Evolutionary conservation across 495 filamentous ascomycete species (phyloP).

Genomic region (Penicillium macrosclerotiorum): DNA sequence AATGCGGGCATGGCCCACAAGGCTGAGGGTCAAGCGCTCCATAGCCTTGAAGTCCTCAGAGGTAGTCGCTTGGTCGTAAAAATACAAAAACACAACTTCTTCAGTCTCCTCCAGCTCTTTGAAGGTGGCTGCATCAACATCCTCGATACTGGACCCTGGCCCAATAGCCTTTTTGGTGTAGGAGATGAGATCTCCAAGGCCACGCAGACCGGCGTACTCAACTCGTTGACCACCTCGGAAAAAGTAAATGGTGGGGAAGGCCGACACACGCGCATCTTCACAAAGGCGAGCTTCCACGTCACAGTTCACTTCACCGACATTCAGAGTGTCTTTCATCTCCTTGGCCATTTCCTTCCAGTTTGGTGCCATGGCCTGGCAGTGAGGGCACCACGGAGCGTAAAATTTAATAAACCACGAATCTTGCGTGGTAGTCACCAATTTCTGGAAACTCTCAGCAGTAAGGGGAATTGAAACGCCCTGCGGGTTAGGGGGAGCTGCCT

Average conservation of each 20-base stretch:
- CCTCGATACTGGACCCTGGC: conserved; percentile 68
- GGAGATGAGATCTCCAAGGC: conserved; percentile 82
- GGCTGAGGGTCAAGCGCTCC: conserved; percentile 76
- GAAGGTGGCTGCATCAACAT: conserved; percentile 74
- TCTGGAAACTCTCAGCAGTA: conserved; percentile 82
- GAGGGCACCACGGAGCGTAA: conserved; percentile 94
- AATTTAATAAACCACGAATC: conserved; percentile 99
- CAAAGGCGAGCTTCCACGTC: conserved; percentile 80
- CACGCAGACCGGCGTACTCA: conserved; percentile 90
- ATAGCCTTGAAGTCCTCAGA: conserved; percentile 86
- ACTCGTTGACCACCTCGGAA: conserved; percentile 89
- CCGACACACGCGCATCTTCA: conserved; percentile 76
- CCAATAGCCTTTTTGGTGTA: conserved; percentile 87
- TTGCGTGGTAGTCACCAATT: conserved; percentile 76
- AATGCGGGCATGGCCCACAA: conserved; percentile 87
- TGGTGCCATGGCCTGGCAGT: conserved; percentile 89
- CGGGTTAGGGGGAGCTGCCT: conserved; percentile 62
- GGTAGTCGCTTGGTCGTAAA: conserved; percentile 93
- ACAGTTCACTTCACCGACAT: conserved; percentile 96
- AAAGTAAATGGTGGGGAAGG: conserved; percentile 88
- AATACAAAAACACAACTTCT: conserved; percentile 94
- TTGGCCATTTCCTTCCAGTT: conserved; percentile 87
- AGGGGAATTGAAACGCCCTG: conserved; percentile 71
- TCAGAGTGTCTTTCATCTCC: conserved; percentile 82
- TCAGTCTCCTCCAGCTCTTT: conserved; percentile 87